Base-by-base conservation (phyloP, 345 rosid species). In the Syzygium aromaticum region DNA sequence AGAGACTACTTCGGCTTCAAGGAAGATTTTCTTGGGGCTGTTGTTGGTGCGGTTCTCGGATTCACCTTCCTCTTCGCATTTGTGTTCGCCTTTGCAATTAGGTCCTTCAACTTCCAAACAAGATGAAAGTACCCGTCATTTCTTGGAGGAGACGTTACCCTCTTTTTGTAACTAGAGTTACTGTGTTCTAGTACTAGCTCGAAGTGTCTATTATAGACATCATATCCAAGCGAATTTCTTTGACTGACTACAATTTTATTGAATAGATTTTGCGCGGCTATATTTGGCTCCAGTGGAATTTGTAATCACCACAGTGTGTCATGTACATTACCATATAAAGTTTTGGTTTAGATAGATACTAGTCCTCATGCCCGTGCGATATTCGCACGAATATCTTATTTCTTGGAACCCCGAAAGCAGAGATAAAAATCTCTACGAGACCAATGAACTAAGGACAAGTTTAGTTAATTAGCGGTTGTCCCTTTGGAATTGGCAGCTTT, bases 51-150 rank as follows among this genome's bases (percentile, higher is more conserved):
- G 3, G 43, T 88, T 40, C 23, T 90, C 19, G 90, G 90, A 3
- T 86, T 88, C 43, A 5, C 90, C 5, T 51, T 89, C 13, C 85
- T 88, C 51, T 93, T 91, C 87, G 91, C 91, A 19, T 64, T 90
- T 54, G 54, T 86, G 25, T 93, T 93, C 73, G 89, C 88, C 30
- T 6, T 77, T 40, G 86, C 89, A 61, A 92, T 91, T 14, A 90
- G 33, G 88, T 5, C 86, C 77, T 87, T 93, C 15, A 92, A 93
- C 78, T 93, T 92, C 89, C 93, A 93, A 51, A 92, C 43, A 63
- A 77, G 94, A 64, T 93, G 84, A 84, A 73, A 38, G 49, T 19
- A 38, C 82, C 82, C 0, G 27, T 73, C 82, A 9, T 73, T 38
- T 38, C 78, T 67, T 33, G 78, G 46, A 17, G 78, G 46, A 67